These are phyloP conservation scores for Tricholoma bakamatsutake DNA, from an alignment of 768 basidiomycete genomes.

Conservation along the genomic window DNA sequence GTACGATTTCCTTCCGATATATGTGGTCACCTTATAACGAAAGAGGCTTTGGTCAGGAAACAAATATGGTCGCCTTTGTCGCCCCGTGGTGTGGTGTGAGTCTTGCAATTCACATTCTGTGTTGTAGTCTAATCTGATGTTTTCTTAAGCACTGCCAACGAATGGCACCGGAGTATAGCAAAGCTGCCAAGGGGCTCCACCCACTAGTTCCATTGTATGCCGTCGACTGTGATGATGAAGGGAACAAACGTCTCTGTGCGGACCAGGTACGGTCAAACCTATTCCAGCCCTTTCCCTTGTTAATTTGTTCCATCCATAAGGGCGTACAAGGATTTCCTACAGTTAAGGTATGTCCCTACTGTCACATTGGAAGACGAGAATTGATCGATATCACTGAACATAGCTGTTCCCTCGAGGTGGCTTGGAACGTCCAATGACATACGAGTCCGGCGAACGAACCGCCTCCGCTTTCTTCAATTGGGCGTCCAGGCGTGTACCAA, in stretches of 20 bases:
- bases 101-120: constrained; percentile 1
- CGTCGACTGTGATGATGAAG: constrained; percentile 84
- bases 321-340: constrained; percentile 91
- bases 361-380: too few species aligned
- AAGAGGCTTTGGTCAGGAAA: constrained; percentile 41
- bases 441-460: constrained; percentile 64
- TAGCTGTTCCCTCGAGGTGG: constrained; percentile 77
- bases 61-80: constrained; percentile 81
- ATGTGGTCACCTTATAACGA: background rate
- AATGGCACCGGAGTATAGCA: constrained; percentile 80
- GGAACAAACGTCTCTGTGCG: constrained; percentile 77
- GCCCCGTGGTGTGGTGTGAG: constrained; percentile 93
- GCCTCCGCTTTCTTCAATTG: constrained; percentile 71
- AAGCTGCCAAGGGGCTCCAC: constrained; percentile 70
- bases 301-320: constrained; percentile 20
- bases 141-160: constrained; percentile 71
- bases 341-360: constrained; percentile 53
- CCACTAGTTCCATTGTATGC: constrained; percentile 88
- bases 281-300: background rate
- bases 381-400: constrained; percentile 3
- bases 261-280: constrained; percentile 47
- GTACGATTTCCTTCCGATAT: constrained; percentile 35
- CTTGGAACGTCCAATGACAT: constrained; percentile 54
- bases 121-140: background rate
- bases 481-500: constrained; percentile 69